Evolutionary conservation across 2,329 filamentous ascomycete species (phyloP).

Genomic region (Graphium sp.): DNA sequence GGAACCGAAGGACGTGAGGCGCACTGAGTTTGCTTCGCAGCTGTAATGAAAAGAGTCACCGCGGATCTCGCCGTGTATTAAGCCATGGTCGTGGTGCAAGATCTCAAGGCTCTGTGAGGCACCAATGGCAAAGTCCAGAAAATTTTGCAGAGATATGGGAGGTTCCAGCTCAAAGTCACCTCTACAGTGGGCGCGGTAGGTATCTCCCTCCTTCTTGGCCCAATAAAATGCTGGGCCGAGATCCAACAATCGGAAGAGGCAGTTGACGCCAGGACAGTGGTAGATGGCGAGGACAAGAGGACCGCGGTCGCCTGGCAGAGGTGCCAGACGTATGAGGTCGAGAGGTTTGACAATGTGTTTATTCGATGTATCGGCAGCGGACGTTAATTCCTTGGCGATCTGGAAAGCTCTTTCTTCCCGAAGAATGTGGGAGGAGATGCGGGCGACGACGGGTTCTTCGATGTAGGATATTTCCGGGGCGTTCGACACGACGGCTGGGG

Average conservation of each 20-base stretch:
- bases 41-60: conserved; percentile 86
- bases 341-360: conserved; percentile 67
- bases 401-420: conserved; percentile 80
- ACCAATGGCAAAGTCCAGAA: conserved; percentile 83
- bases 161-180: conserved; percentile 30
- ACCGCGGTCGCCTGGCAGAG: conserved; percentile 50
- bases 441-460: conserved; percentile 57
- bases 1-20: conserved; percentile 71
- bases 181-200: conserved; percentile 25
- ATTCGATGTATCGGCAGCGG: conserved; percentile 53
- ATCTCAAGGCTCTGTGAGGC: conserved; percentile 75
- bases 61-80: conserved; percentile 81
- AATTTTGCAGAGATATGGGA: conserved; percentile 54
- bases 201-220: conserved; percentile 32
- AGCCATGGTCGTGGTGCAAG: conserved; percentile 73
- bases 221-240: conserved; percentile 62
- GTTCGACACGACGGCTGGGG: conserved; percentile 12
- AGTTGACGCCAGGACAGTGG: conserved; percentile 59
- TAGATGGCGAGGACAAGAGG: conserved; percentile 69
- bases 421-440: conserved; percentile 66
- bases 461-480: conserved; percentile 33
- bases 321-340: conserved; percentile 57
- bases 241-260: conserved; percentile 52
- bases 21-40: conserved; percentile 50
- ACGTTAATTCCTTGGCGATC: conserved; percentile 56